Evolutionary conservation across 2,329 filamentous ascomycete genomes (phyloP), one percentile per base, ranked within the genome.

Genomic region (Fusarium newnesense): DNA sequence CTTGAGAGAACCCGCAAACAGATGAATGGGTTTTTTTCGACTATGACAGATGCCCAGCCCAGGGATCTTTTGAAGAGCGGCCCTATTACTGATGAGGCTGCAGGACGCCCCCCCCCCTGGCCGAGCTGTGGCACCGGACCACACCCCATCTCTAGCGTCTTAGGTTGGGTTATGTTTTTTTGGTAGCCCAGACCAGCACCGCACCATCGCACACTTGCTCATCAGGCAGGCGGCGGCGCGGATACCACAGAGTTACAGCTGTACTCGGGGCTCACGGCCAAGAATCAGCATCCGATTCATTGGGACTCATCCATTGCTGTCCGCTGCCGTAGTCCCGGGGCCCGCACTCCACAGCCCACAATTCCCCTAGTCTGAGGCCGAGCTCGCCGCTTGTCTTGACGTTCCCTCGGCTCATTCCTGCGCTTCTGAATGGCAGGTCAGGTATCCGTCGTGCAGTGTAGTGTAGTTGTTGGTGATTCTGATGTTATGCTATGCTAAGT

Each of bases 241-340:
- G 60, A 49, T 44, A 65, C 37, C 47, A 66, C 52, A 69, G 34
- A 61, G 53, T 56, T 42, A 34, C 64, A 70, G 46, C 58, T 61
- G 56, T 76, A 36, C 56, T 74, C 72, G 64, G 69, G 75, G 71
- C 73, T 77, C 68, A 76, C 61, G 64, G 73, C 62, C 64, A 65
- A 67, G 67, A 66, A 57, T 19, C 57, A 74, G 67, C 47, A 43
- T 65, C 67, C 71, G 68, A 74, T 74, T 60, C 58, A 74, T 74
- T 71, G 64, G 70, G 59, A 72, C 50, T 68, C 71, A 54, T 66
- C 53, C 63, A 64, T 52, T 74, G 67, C 59, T 72, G 70, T 52
- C 68, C 71, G 71, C 72, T 74, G 71, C 72, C 72, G 71, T 74
- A 74, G 71, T 74, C 64, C 71, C 72, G 68, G 68, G 61, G 71